Base-by-base conservation (phyloP, 257 asterid genomes). In the Scutellaria barbata region DNA sequence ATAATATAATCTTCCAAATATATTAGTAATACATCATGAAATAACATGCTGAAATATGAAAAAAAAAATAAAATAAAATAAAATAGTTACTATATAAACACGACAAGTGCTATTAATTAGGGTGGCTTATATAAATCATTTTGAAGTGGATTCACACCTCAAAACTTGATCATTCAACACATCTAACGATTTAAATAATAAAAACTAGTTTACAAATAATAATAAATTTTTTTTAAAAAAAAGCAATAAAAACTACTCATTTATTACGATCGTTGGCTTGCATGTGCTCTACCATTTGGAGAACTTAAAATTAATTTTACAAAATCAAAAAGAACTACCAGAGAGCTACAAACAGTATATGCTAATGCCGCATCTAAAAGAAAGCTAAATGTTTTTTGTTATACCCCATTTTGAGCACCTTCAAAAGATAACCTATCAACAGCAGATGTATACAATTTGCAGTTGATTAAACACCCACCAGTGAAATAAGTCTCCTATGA, bases 311-410 rank as follows among this genome's bases (percentile, higher is more conserved):
- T 69, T 45, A 72, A 71, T 68, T 45, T 57, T 75, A 81, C 74
- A 75, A 50, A 71, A 52, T 30, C 35, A 30, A 30, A 30, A 2
- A 53, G 63, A 68, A 39, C 66, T 63, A 71, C 5, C 50, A 68
- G 8, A 18, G 33, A 37, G 43, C 74, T 9, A 81, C 64, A 68
- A 75, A 14, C 7, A 40, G 46, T 30, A 30, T 1, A 41, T 37
- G 74, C 74, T 74, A 67, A 52, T 67, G 73, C 52, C 17, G 48
- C 51, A 77, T 63, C 54, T 73, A 77, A 37, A 22, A 48, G 54
- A 67, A 5, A 30, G 35, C 35, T 4, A 30, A 30, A 22, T 0
- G 2, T 4, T 30, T 30, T 30, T 2, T 70, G 62, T 50, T 13
- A 39, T 7, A 25, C 45, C 47, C 56, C 74, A 55, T 72, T 48